These are phyloP conservation scores for Pseudofabraea citricarpa DNA, from an alignment of 2,329 filamentous ascomycete species.

Conservation along the genomic window DNA sequence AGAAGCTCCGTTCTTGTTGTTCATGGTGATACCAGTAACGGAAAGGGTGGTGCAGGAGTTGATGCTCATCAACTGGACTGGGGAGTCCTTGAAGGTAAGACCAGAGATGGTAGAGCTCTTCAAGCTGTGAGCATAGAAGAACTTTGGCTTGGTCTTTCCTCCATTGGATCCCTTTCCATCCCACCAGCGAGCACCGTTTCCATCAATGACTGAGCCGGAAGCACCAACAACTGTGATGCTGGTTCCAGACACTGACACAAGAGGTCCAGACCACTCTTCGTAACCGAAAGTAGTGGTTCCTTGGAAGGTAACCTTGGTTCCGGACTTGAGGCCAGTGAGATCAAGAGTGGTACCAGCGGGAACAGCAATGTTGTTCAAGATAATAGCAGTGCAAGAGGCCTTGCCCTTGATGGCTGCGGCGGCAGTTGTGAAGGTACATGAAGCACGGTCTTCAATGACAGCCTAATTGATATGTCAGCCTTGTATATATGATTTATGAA, in stretches of 20 bases:
- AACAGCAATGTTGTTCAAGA: slow-evolving; percentile 47
- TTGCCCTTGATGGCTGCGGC: slow-evolving; percentile 39
- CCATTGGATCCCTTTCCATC: slow-evolving; percentile 42
- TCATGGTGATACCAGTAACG: slow-evolving; percentile 29
- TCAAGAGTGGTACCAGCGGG: slow-evolving; percentile 54
- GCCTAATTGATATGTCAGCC: background rate
- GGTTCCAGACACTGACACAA: slow-evolving; percentile 34
- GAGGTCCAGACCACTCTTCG: slow-evolving; percentile 5
- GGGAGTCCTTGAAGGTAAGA: slow-evolving; percentile 2
- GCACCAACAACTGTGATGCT: slow-evolving; percentile 34
- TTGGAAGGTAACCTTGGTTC: slow-evolving; percentile 30
- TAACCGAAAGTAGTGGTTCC: slow-evolving; percentile 34
- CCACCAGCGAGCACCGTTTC: slow-evolving; percentile 37
- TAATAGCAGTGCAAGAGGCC: slow-evolving; percentile 46
- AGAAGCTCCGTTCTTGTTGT: slow-evolving; percentile 29
- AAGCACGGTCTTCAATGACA: slow-evolving; percentile 2
- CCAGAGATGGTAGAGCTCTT: slow-evolving; percentile 22
- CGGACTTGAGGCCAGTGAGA: slow-evolving; percentile 43
- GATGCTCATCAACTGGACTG: slow-evolving; percentile 20
- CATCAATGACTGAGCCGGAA: slow-evolving; percentile 30
- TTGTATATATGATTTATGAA: background rate
- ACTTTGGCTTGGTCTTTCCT: slow-evolving; percentile 21
- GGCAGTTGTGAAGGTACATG: slow-evolving; percentile 47
- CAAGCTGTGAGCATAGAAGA: background rate
- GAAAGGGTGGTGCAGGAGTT: slow-evolving; percentile 34